Conservation (phyloP, 768 basidiomycete genomes). For the Leccinum sublutescens region DNA sequence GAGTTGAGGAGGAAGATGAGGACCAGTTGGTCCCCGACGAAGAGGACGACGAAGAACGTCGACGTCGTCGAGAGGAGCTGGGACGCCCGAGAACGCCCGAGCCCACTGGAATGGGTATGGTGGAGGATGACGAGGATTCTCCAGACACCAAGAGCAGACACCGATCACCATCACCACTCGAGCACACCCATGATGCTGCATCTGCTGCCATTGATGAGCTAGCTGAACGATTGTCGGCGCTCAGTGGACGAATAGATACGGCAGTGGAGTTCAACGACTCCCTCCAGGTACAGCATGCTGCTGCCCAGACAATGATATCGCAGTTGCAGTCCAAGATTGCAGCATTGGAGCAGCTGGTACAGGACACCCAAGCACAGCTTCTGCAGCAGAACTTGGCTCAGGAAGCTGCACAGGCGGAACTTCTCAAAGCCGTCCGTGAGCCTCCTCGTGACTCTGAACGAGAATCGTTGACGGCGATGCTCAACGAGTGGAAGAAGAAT, state of each 20-base stretch:
- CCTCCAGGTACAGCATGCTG: constrained; percentile 74
- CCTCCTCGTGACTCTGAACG: constrained; percentile 38
- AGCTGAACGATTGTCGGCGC: constrained; percentile 54
- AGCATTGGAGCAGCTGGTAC: constrained; percentile 65
- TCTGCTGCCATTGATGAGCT: constrained; percentile 52
- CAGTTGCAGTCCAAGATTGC: constrained; percentile 67
- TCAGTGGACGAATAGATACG: constrained; percentile 71
- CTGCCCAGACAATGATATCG: constrained; percentile 73
- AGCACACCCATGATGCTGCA: constrained; percentile 24
- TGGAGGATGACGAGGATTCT: constrained; percentile 44
- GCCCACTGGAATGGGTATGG: constrained; percentile 59
- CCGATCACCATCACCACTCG: constrained; percentile 16
- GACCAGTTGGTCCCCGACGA: constrained; percentile 42
- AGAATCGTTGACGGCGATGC: constrained; percentile 51
- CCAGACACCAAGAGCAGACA: constrained; percentile 20
- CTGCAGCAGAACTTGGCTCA: constrained; percentile 37
- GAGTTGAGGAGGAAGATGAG: constrained; percentile 75
- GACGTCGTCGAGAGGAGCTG: constrained; percentile 48
- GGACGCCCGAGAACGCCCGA: constrained; percentile 81
- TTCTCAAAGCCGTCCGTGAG: constrained; percentile 35
- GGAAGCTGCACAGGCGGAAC: constrained; percentile 34
- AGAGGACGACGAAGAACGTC: constrained; percentile 49
- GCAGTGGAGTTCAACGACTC: constrained; percentile 71
- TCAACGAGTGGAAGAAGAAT: constrained; percentile 70
- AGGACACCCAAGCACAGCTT: constrained; percentile 44